phyloP scores from a whole-genome alignment of 2,329 filamentous ascomycete species.

The Blastomyces percursus region DNA sequence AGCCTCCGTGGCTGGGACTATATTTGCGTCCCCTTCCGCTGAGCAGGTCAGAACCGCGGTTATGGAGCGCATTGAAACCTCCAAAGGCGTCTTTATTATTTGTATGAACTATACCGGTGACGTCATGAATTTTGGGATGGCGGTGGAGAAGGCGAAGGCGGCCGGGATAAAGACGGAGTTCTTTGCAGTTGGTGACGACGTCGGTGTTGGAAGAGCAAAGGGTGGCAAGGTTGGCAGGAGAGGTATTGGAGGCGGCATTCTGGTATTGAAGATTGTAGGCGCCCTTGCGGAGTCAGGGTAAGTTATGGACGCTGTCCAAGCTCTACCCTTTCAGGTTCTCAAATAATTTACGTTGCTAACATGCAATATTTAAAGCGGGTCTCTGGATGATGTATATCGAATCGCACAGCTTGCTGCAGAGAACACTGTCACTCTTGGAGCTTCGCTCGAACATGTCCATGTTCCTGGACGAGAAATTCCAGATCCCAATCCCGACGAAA shows the following conservation, averaged over 20 bases:
- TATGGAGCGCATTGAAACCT: conserved; percentile 57
- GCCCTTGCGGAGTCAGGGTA: conserved; percentile 65
- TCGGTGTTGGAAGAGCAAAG: conserved; percentile 68
- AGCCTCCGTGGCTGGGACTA: conserved; percentile 74
- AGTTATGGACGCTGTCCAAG: conserved; percentile 14
- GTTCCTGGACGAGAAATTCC: conserved; percentile 62
- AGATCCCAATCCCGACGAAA: conserved; percentile 45
- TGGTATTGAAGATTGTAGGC: conserved; percentile 84
- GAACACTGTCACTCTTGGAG: conserved; percentile 76
- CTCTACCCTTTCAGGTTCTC: background rate
- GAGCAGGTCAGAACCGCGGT: conserved; percentile 74
- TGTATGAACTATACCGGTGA: conserved; percentile 94
- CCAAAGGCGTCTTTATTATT: conserved; percentile 70
- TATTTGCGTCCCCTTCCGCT: conserved; percentile 70
- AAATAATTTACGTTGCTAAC: background rate
- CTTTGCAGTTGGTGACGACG: conserved; percentile 86
- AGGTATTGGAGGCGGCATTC: conserved; percentile 81
- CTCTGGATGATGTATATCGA: conserved; percentile 58
- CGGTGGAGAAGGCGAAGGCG: conserved; percentile 80
- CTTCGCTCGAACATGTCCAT: conserved; percentile 82
- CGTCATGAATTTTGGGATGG: conserved; percentile 86
- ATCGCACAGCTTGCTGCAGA: conserved; percentile 60
- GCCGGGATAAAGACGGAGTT: conserved; percentile 70
- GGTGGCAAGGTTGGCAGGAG: conserved; percentile 86
- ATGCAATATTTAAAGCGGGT: conserved; percentile 25